Evolutionary conservation across 768 basidiomycete species (phyloP).

Genomic region (Suillus variegatus): DNA sequence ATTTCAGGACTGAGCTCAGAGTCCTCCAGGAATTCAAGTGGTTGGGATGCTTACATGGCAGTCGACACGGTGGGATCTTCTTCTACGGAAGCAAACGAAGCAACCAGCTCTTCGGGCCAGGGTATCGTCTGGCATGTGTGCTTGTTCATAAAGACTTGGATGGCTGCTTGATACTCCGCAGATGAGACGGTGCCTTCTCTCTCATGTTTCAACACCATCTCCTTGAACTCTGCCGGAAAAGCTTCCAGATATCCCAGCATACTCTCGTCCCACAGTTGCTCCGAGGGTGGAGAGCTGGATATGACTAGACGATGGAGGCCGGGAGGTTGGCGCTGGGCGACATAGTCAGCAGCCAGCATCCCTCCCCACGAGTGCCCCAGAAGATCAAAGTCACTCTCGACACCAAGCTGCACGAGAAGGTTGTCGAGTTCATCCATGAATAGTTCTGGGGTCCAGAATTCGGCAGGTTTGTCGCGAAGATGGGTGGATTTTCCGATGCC

Average conservation of each 20-base stretch:
- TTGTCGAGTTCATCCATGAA: conserved; percentile 58
- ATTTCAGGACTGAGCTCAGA: neutral
- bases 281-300: conserved; percentile 33
- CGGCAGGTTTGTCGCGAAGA: conserved; percentile 33
- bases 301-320: conserved; percentile 40
- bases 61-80: conserved; percentile 34
- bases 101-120: conserved; percentile 34
- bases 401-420: conserved; percentile 42
- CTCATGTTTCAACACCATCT: conserved; percentile 34
- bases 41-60: conserved; percentile 31
- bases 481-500: conserved; percentile 49
- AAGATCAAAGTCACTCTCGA: conserved; percentile 43
- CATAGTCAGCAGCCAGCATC: conserved; percentile 48
- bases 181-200: conserved; percentile 31
- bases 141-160: conserved; percentile 31
- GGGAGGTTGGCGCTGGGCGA: conserved; percentile 35
- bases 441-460: conserved; percentile 49
- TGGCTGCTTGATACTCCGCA: conserved; percentile 34
- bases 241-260: conserved; percentile 24
- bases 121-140: conserved; percentile 36
- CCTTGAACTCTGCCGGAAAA: conserved; percentile 29
- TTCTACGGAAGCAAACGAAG: conserved; percentile 25
- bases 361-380: conserved; percentile 63
- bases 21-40: neutral
- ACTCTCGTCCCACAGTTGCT: conserved; percentile 28